Evolutionary conservation across 768 basidiomycete genomes (phyloP).

Genomic region (Mrakia hoshinonis): DNA sequence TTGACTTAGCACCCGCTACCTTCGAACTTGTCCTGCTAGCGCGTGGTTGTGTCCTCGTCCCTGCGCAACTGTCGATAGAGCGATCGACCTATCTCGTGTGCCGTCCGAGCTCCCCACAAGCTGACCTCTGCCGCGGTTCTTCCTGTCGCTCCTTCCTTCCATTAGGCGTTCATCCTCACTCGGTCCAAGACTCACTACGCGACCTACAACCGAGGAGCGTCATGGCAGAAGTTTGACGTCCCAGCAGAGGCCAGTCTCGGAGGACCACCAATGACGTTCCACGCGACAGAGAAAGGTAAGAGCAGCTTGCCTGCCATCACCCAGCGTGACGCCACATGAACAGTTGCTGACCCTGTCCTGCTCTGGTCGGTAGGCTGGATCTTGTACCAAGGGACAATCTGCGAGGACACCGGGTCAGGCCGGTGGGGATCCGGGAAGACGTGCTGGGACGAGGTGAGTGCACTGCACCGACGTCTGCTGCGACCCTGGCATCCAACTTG

Average conservation of each 20-base stretch:
- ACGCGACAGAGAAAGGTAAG: constrained; percentile 60
- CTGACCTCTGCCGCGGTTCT: neutral
- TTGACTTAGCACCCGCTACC: too few relatives aligned
- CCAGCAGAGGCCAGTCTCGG: constrained; percentile 41
- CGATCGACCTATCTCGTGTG: neutral
- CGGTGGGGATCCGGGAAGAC: constrained; percentile 39
- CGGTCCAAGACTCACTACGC: constrained; percentile 69
- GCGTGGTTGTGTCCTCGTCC: too few relatives aligned
- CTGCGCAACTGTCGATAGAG: too few relatives aligned
- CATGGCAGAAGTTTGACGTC: constrained; percentile 74
- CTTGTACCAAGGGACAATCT: constrained; percentile 38
- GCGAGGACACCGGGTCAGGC: constrained; percentile 37
- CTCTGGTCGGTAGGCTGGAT: constrained; percentile 35
- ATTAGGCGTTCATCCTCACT: constrained; percentile 78
- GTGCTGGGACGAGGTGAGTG: constrained; percentile 44
- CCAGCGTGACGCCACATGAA: too few relatives aligned
- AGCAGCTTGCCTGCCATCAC: constrained; percentile 31
- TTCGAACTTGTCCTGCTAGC: too few relatives aligned
- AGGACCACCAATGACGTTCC: constrained; percentile 70
- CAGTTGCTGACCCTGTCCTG: neutral
- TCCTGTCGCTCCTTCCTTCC: neutral
- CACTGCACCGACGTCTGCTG: neutral
- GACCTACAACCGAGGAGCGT: constrained; percentile 75
- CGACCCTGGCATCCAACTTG: neutral
- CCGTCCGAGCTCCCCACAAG: neutral